phyloP scores from a whole-genome alignment of 2,329 filamentous ascomycete species.

The Arthrobotrys musiformis region DNA sequence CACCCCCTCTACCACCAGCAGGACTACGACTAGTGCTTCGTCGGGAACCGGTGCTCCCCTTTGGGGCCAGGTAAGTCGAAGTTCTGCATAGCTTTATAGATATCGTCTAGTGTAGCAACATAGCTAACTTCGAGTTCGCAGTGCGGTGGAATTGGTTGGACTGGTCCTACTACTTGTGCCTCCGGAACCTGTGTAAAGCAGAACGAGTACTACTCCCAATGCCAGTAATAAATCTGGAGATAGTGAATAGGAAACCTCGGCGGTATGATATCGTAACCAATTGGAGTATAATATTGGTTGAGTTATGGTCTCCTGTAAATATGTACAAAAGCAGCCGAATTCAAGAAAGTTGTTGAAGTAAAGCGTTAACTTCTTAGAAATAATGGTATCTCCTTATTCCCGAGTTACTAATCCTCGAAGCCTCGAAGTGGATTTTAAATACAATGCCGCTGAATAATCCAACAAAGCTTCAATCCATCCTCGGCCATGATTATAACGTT shows the following conservation, averaged over 20 bases:
- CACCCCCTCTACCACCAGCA: background rate
- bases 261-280: background rate
- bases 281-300: background rate
- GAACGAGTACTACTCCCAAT: constrained; percentile 66
- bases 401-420: background rate
- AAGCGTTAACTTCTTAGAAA: background rate
- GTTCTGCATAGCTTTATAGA: background rate
- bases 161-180: constrained; percentile 63
- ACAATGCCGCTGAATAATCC: background rate
- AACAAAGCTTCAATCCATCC: background rate
- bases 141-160: constrained; percentile 65
- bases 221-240: constrained; percentile 56
- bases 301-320: background rate
- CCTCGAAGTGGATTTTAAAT: background rate
- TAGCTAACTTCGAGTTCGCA: constrained; percentile 58
- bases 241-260: background rate
- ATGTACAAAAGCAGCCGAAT: background rate
- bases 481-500: background rate
- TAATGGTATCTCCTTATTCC: background rate
- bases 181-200: constrained; percentile 62
- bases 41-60: background rate
- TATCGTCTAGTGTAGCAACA: background rate
- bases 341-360: background rate
- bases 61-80: constrained; percentile 28
- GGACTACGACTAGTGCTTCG: background rate